Evolutionary conservation across 1,284 basidiomycete genomes (phyloP), one percentile per base, ranked within the genome.

Genomic region (Rhodotorula sp.): DNA sequence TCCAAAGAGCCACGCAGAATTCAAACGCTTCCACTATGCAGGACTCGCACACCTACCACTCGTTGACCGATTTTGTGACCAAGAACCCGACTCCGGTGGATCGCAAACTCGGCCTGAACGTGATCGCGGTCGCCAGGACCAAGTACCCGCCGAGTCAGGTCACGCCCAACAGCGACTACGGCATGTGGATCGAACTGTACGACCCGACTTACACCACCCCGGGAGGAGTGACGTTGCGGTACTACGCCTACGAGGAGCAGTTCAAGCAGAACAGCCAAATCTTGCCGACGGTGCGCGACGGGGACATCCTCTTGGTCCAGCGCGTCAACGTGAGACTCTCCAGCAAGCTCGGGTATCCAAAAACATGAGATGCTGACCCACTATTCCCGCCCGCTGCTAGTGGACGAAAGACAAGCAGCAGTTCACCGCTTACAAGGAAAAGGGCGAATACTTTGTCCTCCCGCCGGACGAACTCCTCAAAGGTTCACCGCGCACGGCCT

Each of bases 291-390:
- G 8, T 61, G 24, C 8, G 59, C 7, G 51, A 67, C 26, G 69
- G 69, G n/a, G 69, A 71, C 42, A 58, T 71, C 33, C n/a, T 67
- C 30, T n/a, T 71, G 8, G 3, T 67, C 0, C 69, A 67, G 30
- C 14, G 33, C 3, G n/a, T 71, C 17, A 64, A 71, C 37, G 69
- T 71, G 20, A 29, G 69, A 26, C 17, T 49, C 22, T 45, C 10
- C 7, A 29, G 4, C 17, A 12, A 42, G 1, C 7, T 14, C 12
- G 2, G 8, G 10, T 42, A 42, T 42, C 37, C 37, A 42, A 42
- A 14, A 14, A 12, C 12, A 8, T 14, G 37, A 42, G 37, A 42
- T 26, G 15, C 49, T 33, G 49, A 62, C 37, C 0, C 24, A 17
- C 4, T 17, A 1, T 4, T 18, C 4, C 1, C 14, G 46, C 20